Percentiles rank a stretch among this genome's conserved stretches.
Conservation (phyloP, 2,329 filamentous ascomycete species). For the Curvularia spicifera region DNA sequence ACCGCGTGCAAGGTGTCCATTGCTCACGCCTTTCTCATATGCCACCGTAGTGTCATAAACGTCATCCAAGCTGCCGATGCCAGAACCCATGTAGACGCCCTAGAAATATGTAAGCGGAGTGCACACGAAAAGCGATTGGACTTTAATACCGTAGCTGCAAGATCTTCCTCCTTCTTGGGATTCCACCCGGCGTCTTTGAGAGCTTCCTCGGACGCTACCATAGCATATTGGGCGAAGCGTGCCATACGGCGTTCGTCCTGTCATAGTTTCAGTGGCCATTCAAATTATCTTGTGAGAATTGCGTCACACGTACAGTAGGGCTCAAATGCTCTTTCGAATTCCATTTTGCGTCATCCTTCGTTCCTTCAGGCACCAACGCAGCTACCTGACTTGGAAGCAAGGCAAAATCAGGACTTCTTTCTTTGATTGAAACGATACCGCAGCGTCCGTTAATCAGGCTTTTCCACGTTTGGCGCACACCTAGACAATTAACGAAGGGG, state of each 20-base stretch:
- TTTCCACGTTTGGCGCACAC: slow-evolving; percentile 77
- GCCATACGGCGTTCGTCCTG: slow-evolving; percentile 81
- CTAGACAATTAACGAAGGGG: slow-evolving; percentile 44
- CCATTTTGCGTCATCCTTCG: slow-evolving; percentile 53
- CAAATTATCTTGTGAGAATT: background rate
- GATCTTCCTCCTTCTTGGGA: slow-evolving; percentile 64
- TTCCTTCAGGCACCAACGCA: slow-evolving; percentile 73
- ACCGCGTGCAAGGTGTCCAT: background rate
- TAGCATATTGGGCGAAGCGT: slow-evolving; percentile 88
- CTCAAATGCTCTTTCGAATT: slow-evolving; percentile 55
- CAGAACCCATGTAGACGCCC: slow-evolving; percentile 92
- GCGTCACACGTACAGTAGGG: slow-evolving; percentile 34
- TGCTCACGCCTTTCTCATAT: slow-evolving; percentile 73
- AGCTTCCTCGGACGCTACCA: slow-evolving; percentile 86
- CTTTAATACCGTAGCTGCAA: slow-evolving; percentile 69
- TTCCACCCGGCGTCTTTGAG: slow-evolving; percentile 82
- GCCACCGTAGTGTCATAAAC: slow-evolving; percentile 82
- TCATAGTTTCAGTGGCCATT: slow-evolving; percentile 44
- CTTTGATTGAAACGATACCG: slow-evolving; percentile 76
- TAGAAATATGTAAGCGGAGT: slow-evolving; percentile 33
- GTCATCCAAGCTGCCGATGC: slow-evolving; percentile 92
- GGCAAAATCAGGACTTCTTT: slow-evolving; percentile 68
- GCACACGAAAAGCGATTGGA: background rate
- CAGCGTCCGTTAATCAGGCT: slow-evolving; percentile 80
- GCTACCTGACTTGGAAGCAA: slow-evolving; percentile 84